Evolutionary conservation across 352 stramenopile species (phyloP).

Genomic region (Pythium volutum): DNA sequence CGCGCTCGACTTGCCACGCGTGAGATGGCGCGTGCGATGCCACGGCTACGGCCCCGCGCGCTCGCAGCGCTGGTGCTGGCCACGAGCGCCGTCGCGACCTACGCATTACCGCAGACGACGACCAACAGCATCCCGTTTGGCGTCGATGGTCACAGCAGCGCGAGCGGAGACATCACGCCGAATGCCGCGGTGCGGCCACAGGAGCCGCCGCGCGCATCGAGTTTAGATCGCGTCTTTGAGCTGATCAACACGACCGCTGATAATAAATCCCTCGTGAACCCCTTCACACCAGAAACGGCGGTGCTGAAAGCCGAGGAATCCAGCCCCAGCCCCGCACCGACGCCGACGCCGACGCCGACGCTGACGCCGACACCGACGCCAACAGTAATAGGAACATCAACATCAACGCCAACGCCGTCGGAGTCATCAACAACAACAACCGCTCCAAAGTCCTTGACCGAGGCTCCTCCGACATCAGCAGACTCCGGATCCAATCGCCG

Average conservation of each 20-base stretch:
- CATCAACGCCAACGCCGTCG: not conserved
- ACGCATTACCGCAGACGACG: not conserved
- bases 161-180: not conserved
- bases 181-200: conserved; percentile 10
- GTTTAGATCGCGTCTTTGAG: not conserved
- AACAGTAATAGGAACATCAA: not conserved
- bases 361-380: not conserved
- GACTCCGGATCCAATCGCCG: not conserved
- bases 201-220: not conserved
- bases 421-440: not conserved
- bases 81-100: not conserved
- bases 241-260: conserved; percentile 2
- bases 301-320: not conserved
- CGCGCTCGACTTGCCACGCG: not conserved
- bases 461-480: not conserved
- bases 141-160: not conserved
- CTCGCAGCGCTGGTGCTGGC: conserved; percentile 1
- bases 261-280: conserved; percentile 1
- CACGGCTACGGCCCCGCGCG: not conserved
- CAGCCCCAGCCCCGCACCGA: not conserved
- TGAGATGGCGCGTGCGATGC: not conserved
- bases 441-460: not conserved
- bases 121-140: not conserved
- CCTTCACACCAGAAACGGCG: not conserved
- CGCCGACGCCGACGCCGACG: not conserved